A percentile compares a stretch with the other conserved stretches of the same genome.
Conservation (phyloP, 352 stramenopile species). For the Phytophthora pinifolia region DNA sequence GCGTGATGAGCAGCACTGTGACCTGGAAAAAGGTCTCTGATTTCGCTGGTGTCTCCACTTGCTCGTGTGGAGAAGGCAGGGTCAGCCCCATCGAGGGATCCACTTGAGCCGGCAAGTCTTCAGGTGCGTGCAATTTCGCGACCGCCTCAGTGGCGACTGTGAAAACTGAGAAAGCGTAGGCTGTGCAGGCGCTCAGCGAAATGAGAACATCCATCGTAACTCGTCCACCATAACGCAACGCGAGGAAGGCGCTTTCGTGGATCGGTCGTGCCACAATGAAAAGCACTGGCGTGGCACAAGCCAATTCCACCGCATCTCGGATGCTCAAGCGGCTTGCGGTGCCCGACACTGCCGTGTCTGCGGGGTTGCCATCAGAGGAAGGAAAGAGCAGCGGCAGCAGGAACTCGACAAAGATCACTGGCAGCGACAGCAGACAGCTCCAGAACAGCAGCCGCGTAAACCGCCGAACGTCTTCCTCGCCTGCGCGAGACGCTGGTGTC, state of each 20-base stretch:
- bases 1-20: conserved; percentile 60
- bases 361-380: conserved; percentile 20
- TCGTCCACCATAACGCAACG: conserved; percentile 55
- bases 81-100: conserved; percentile 10
- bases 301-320: conserved; percentile 49
- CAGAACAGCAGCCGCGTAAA: conserved; percentile 49
- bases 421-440: conserved; percentile 58
- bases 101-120: conserved; percentile 7
- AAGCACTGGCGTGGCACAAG: conserved; percentile 70
- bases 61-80: conserved; percentile 8
- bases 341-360: conserved; percentile 29
- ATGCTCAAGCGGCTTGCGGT: conserved; percentile 37
- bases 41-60: conserved; percentile 17
- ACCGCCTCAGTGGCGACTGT: conserved; percentile 28
- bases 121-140: background rate
- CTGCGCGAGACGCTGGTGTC: conserved; percentile 40
- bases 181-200: conserved; percentile 65
- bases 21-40: conserved; percentile 78
- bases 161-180: conserved; percentile 66
- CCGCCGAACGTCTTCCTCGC: conserved; percentile 40
- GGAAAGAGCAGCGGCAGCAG: conserved; percentile 40
- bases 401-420: conserved; percentile 62
- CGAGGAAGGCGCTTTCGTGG: conserved; percentile 65
- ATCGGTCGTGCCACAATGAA: conserved; percentile 65
- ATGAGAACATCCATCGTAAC: conserved; percentile 83